Evolutionary conservation across 1,284 basidiomycete genomes (phyloP), one percentile per base, ranked within the genome.

Genomic region (Ceratobasidium sp.): DNA sequence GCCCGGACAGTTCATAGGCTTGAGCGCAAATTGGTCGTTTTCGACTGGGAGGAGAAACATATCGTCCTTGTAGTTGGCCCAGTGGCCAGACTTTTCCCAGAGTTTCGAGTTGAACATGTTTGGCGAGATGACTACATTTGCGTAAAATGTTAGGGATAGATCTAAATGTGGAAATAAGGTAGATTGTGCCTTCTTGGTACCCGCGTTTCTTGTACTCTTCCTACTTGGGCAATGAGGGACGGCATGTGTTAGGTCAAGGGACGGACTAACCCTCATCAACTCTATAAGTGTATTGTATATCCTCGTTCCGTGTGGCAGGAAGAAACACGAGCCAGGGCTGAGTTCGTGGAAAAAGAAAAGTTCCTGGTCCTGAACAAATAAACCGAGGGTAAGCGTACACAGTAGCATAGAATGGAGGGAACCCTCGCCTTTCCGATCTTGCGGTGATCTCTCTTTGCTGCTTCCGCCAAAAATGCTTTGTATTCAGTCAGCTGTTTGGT

Each of bases 1-100:
- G 9, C 97, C 97, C 0, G 98, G 98, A 82, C 98, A 99, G 84
- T 99, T 99, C 98, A 99, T 99, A 22, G 98, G 98, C 84, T 98
- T 98, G 75, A 97, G 86, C 0, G 87, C 96, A 88, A 94, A 98
- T 80, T 89, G 88, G 83, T 98, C 96, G 84, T 99, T 98, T 84
- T 99, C 98, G 75, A 98, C 85, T 77, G 94, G 92, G 73, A 99
- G 90, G 51, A 86, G 81, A 84, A 99, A 99, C 98, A 99, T 99
- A 84, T 96, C 96, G 76, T 99, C 96, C 80, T 92, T 90, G 85
- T 98, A 98, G 84, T 99, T 98, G 80, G 95, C 89, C 97, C 94
- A 98, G 82, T 99, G 98, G 6, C 98, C 98, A 0, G 97, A 99
- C 0, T 94, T 96, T 84, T 98, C 91, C 98, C 98, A 99, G 22